These are phyloP conservation scores for Diaporthe sp. DNA, from an alignment of 2,329 filamentous ascomycete species.

Conservation along the genomic window DNA sequence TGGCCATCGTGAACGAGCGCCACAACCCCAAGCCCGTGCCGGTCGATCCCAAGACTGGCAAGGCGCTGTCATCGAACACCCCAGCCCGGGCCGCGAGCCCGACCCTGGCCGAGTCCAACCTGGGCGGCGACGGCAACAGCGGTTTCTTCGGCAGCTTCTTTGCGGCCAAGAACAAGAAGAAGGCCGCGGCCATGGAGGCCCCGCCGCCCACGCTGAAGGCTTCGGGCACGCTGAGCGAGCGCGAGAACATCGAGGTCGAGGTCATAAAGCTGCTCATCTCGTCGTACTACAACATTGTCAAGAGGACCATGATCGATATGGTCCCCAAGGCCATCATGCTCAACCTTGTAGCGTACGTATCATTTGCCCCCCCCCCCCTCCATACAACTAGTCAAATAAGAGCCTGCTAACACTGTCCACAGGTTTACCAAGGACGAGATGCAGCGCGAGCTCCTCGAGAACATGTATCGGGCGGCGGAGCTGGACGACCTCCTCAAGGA, in stretches of 20 bases:
- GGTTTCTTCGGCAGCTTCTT: slow-evolving; percentile 99
- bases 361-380: too few species aligned
- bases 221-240: slow-evolving; percentile 92
- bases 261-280: slow-evolving; percentile 98
- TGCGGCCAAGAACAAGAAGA: slow-evolving; percentile 99
- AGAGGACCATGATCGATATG: slow-evolving; percentile 99
- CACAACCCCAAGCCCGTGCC: slow-evolving; percentile 91
- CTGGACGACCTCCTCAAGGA: slow-evolving; percentile 97
- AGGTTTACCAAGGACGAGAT: slow-evolving; percentile 98
- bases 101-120: slow-evolving; percentile 67
- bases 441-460: slow-evolving; percentile 95
- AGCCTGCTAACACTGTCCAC: slow-evolving; percentile 43
- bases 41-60: slow-evolving; percentile 98
- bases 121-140: slow-evolving; percentile 67
- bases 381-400: neutral
- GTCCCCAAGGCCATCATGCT: slow-evolving; percentile 99
- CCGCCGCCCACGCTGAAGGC: slow-evolving; percentile 95
- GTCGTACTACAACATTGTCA: slow-evolving; percentile 98
- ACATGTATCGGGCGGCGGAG: slow-evolving; percentile 94
- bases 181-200: slow-evolving; percentile 99
- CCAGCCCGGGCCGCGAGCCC: slow-evolving; percentile 84
- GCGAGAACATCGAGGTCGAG: slow-evolving; percentile 95
- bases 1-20: slow-evolving; percentile 97
- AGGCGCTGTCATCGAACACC: slow-evolving; percentile 78
- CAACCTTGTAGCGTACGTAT: slow-evolving; percentile 89